A percentile compares a stretch with the other conserved stretches of the same genome.
These are phyloP conservation scores for Fusarium sp. DNA, from an alignment of 2,329 filamentous ascomycete genomes.

Conservation along the genomic window DNA sequence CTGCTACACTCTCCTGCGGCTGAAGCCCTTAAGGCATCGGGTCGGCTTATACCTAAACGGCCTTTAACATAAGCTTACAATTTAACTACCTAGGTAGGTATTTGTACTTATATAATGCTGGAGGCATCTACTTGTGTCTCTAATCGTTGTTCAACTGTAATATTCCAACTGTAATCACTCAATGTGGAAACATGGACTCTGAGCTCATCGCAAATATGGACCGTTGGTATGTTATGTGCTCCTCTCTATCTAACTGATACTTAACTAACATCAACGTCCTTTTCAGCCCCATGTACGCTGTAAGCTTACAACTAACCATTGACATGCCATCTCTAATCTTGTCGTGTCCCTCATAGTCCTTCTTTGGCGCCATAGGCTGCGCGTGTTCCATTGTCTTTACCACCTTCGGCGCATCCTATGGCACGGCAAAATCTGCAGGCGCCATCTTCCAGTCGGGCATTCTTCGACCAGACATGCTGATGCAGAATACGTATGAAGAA, in stretches of 20 bases:
- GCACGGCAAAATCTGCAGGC: constrained; percentile 56
- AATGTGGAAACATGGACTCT: constrained; percentile 45
- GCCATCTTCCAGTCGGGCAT: constrained; percentile 59
- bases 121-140: not conserved
- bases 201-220: constrained; percentile 49
- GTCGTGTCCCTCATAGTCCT: constrained; percentile 46
- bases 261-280: constrained; percentile 2
- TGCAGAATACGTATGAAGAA: constrained; percentile 54
- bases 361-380: constrained; percentile 57
- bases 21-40: not conserved
- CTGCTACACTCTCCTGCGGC: not conserved
- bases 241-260: not conserved
- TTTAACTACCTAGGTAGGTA: not conserved
- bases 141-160: not conserved
- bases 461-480: constrained; percentile 57
- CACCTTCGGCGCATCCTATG: constrained; percentile 60
- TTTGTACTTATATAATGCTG: not conserved
- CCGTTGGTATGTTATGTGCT: constrained; percentile 48
- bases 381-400: constrained; percentile 62
- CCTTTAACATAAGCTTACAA: not conserved
- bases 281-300: constrained; percentile 57
- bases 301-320: constrained; percentile 43
- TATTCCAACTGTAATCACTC: not conserved
- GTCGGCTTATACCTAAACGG: not conserved
- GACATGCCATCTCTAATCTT: not conserved